Evolutionary conservation across 352 stramenopile genomes (phyloP).

Genomic region (Phytopythium aichiense): DNA sequence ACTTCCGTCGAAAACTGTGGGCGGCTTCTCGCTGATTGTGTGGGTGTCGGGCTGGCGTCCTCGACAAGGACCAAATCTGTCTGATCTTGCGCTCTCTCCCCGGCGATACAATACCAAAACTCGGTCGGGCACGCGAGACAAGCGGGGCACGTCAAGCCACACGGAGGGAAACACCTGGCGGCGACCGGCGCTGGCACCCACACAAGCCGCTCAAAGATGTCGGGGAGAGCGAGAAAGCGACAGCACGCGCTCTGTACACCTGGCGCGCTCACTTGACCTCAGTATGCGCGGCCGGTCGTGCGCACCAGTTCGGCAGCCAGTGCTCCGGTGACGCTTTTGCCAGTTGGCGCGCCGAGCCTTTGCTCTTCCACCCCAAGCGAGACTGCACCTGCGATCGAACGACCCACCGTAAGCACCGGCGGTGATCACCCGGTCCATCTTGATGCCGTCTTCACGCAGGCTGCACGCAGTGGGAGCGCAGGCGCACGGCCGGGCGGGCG

Average conservation of each 20-base stretch:
- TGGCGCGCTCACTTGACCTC: not conserved
- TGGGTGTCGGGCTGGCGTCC: not conserved
- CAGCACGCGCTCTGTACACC: constrained; percentile 1
- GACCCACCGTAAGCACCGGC: constrained; percentile 2
- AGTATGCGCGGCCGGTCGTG: not conserved
- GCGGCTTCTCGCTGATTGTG: not conserved
- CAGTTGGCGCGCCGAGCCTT: not conserved
- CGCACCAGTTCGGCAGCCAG: not conserved
- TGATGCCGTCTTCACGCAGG: too few species aligned
- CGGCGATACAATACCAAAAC: not conserved
- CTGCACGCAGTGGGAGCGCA: too few species aligned
- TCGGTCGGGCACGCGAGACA: not conserved
- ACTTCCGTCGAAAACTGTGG: not conserved
- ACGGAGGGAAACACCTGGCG: not conserved
- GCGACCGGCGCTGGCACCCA: not conserved
- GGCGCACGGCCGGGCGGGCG: too few species aligned
- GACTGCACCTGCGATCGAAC: constrained; percentile 20
- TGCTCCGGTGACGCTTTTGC: not conserved
- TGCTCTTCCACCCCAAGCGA: not conserved
- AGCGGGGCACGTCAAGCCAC: not conserved
- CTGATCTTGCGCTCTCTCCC: not conserved
- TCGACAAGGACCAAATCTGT: too few species aligned
- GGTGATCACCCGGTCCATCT: too few species aligned
- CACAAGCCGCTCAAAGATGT: not conserved
- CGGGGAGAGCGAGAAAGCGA: constrained; percentile 1